Base-by-base conservation (phyloP, 192 early-diverging fungal species). In the Coemansia sp. region DNA sequence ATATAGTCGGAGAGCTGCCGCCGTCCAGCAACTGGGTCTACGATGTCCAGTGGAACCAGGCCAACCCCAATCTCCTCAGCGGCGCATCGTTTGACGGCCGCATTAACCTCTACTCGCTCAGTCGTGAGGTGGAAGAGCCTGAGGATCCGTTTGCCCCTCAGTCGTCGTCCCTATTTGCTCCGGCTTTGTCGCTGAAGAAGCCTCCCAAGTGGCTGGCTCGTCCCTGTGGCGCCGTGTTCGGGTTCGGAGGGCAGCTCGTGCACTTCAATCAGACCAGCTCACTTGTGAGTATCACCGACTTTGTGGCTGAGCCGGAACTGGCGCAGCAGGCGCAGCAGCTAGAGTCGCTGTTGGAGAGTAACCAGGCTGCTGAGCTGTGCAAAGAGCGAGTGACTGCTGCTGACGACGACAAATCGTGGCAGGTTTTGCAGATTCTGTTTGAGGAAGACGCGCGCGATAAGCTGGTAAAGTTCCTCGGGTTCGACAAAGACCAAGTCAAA, bases 151-250 rank as follows among this genome's bases (percentile, higher is more conserved):
- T 96, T 77, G 91, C 91, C 0, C 72, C 75, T n/a, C 71, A 77
- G 66, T 62, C 74, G 49, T 65, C 70, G 47, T 57, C 80, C 17
- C 72, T 69, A 2, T 73, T 74, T 64, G 73, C 77, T 32, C 82
- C 84, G 0, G 77, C 88, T 4, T 84, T 94, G 64, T 75, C 88
- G 21, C 82, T 94, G 9, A 90, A 89, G 64, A 87, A 92, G 42
- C 92, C 98, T 50, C 97, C 97, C 63, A 96, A 96, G 78, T 99
- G 97, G 97, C 86, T 97, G 28, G 89, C 91, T 23, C 84, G 95
- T 2, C 96, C 96, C 21, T 90, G 90, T 0, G 95, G 95, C 14
- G 93, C 88, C 2, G 80, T 88, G 1, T 99, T 93, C 86, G 91
- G 92, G 5, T 98, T 95, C 70, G 96, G 96, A 68, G 93, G 94